These are phyloP conservation scores for Solanum raphanifolium DNA, from an alignment of 257 asterid genomes.

Conservation along the genomic window DNA sequence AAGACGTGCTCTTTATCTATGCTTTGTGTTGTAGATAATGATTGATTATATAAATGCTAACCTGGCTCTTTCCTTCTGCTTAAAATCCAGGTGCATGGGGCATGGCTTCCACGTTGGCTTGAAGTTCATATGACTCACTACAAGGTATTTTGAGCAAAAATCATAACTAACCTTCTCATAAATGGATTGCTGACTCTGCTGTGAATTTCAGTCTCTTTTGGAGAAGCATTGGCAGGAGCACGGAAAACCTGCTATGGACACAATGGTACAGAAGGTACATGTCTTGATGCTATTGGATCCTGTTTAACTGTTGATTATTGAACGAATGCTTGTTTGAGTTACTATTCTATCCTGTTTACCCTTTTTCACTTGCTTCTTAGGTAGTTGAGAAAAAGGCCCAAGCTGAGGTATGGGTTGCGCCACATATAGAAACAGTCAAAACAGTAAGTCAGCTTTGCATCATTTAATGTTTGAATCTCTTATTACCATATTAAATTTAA, in stretches of 20 bases:
- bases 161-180: background rate
- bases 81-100: slow-evolving; percentile 52
- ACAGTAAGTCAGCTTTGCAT: slow-evolving; percentile 42
- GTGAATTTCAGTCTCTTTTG: slow-evolving; percentile 39
- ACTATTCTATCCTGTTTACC: background rate
- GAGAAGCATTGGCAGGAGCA: slow-evolving; percentile 71
- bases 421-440: slow-evolving; percentile 66
- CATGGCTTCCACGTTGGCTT: slow-evolving; percentile 96
- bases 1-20: background rate
- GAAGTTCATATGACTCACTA: slow-evolving; percentile 29
- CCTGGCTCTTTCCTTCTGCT: slow-evolving; percentile 2
- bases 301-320: background rate
- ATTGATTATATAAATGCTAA: background rate
- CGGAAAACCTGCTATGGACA: slow-evolving; percentile 75
- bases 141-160: slow-evolving; percentile 34
- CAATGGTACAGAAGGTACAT: slow-evolving; percentile 49
- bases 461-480: background rate
- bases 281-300: background rate
- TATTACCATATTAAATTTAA: background rate
- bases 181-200: slow-evolving; percentile 1
- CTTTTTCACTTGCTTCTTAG: slow-evolving; percentile 21
- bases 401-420: slow-evolving; percentile 82
- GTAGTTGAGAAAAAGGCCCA: slow-evolving; percentile 68
- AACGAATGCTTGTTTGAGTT: slow-evolving; percentile 5
- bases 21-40: background rate